Percentiles rank a stretch among this genome's conserved stretches.
These are phyloP conservation scores for Neurospora sublineolata DNA, from an alignment of 495 filamentous ascomycete genomes.

Conservation along the genomic window DNA sequence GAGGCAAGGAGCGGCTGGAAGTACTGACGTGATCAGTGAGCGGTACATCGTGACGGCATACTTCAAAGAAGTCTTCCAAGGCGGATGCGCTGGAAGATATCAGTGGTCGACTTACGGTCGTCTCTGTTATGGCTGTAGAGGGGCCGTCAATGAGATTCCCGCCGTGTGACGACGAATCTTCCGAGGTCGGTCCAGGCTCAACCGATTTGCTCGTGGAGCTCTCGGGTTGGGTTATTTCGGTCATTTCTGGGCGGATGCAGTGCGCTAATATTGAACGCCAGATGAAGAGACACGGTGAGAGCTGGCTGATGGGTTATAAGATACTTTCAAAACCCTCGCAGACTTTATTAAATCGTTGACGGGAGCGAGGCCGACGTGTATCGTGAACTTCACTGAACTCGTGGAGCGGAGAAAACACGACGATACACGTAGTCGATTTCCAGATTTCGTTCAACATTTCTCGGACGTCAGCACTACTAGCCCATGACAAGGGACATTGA, in stretches of 20 bases:
- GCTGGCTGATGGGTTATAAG: background rate
- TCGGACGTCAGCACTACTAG: background rate
- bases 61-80: background rate
- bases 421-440: background rate
- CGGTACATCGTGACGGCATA: background rate
- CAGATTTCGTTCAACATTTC: background rate
- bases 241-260: background rate
- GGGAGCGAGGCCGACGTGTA: background rate
- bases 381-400: background rate
- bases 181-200: background rate
- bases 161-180: background rate
- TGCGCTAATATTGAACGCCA: background rate
- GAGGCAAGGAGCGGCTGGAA: background rate
- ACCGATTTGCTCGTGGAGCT: background rate
- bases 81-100: background rate
- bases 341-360: background rate
- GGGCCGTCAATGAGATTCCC: background rate
- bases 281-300: background rate
- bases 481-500: background rate
- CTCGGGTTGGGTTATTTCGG: background rate
- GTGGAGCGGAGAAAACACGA: background rate
- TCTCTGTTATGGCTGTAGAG: background rate
- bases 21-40: background rate
- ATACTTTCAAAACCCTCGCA: background rate
- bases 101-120: background rate